phyloP scores from a whole-genome alignment of 1,284 basidiomycete genomes.

The Ganoderma leucocontextum region DNA sequence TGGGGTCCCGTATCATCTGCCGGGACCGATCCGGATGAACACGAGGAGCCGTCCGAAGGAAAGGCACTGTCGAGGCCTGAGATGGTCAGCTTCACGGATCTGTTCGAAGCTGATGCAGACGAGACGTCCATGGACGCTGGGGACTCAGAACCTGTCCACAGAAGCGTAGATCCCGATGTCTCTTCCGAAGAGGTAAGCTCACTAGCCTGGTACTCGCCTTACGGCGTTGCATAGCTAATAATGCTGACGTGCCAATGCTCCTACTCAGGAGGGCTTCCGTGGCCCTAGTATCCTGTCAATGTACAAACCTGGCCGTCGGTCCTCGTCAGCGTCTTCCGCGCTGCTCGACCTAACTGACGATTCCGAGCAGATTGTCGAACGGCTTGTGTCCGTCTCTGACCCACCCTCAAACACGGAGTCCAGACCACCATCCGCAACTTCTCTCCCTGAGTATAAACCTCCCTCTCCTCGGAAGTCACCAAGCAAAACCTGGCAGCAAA shows the following conservation, averaged over 20 bases:
- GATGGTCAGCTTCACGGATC: conserved; percentile 41
- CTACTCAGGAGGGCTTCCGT: conserved; percentile 30
- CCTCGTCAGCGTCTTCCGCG: conserved; percentile 30
- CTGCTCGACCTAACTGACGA: conserved; percentile 37
- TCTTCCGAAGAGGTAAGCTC: conserved; percentile 34
- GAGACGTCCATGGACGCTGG: conserved; percentile 15
- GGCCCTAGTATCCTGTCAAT: conserved; percentile 31
- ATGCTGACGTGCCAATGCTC: conserved; percentile 15
- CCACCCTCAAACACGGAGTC: conserved; percentile 25
- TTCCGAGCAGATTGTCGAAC: conserved; percentile 41
- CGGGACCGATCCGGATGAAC: conserved; percentile 34
- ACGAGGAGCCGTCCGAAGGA: conserved; percentile 18
- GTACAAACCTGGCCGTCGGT: conserved; percentile 31
- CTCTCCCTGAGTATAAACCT: conserved; percentile 22
- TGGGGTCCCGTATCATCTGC: conserved; percentile 49
- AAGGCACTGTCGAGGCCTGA: conserved; percentile 23
- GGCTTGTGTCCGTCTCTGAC: conserved; percentile 34
- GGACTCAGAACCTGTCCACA: conserved; percentile 16
- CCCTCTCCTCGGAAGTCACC: conserved; percentile 36
- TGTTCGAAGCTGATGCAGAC: conserved; percentile 32
- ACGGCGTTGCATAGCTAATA: conserved; percentile 13
- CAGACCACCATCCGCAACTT: conserved; percentile 27
- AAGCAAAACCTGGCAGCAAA: conserved; percentile 51
- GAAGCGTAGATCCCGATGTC: conserved; percentile 28
- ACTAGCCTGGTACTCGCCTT: conserved; percentile 20